Conservation (phyloP, 805 yeast species). For the Pichia gijzeniarum region DNA sequence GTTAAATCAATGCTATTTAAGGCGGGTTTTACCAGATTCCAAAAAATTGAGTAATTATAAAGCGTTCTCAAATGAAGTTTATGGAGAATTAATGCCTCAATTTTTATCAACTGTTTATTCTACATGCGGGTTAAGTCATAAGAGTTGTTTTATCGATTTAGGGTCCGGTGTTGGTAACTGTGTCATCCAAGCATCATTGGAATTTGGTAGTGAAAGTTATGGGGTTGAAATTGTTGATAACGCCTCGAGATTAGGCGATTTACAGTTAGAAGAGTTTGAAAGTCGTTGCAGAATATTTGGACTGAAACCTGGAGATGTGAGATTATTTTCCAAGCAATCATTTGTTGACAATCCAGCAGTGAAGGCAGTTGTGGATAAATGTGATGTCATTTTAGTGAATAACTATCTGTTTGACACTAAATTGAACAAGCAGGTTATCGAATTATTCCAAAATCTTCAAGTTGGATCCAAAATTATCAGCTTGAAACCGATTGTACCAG, state of each 20-base stretch:
- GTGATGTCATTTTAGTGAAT: conserved; percentile 73
- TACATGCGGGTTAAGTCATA: conserved; percentile 48
- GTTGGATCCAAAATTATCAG: conserved; percentile 77
- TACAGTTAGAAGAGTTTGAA: conserved; percentile 53
- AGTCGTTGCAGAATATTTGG: conserved; percentile 61
- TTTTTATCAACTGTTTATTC: conserved; percentile 63
- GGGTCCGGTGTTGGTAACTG: conserved; percentile 97
- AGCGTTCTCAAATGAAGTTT: conserved; percentile 85
- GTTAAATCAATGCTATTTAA: conserved; percentile 62
- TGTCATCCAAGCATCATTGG: conserved; percentile 81
- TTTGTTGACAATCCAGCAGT: conserved; percentile 65
- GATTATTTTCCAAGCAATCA: conserved; percentile 59
- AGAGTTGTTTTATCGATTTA: conserved; percentile 68
- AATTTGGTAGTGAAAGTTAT: conserved; percentile 75
- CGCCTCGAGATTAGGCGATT: conserved; percentile 61
- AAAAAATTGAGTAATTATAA: conserved; percentile 59
- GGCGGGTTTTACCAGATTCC: conserved; percentile 74
- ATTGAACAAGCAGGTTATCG: conserved; percentile 60
- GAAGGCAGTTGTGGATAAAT: conserved; percentile 43
- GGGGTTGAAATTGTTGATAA: conserved; percentile 89
- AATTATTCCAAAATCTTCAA: conserved; percentile 52
- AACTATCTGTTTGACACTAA: conserved; percentile 79
- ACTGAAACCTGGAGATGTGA: conserved; percentile 46
- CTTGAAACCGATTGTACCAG: conserved; percentile 71
- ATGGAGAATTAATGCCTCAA: conserved; percentile 82